These are phyloP conservation scores for Arthrinium puccinioides DNA, from an alignment of 2,329 filamentous ascomycete genomes.

Conservation along the genomic window DNA sequence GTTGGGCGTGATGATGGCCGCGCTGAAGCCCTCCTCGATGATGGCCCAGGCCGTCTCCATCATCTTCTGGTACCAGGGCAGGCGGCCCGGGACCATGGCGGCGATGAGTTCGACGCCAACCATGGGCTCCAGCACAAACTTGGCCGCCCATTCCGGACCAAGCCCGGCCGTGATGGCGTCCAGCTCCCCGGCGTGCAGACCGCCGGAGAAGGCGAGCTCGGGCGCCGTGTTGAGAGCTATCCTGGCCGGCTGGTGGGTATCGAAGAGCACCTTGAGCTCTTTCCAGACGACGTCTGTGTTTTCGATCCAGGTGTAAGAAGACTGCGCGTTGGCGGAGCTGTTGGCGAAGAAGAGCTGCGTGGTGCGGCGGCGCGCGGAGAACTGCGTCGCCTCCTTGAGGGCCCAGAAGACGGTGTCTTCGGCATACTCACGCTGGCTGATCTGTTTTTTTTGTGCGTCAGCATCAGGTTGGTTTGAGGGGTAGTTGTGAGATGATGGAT, in stretches of 20 bases:
- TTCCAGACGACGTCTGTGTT: slow-evolving; percentile 36
- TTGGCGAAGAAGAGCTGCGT: slow-evolving; percentile 41
- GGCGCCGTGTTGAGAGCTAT: slow-evolving; percentile 38
- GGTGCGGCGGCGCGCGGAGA: slow-evolving; percentile 41
- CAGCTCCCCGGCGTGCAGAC: slow-evolving; percentile 40
- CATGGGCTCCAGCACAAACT: slow-evolving; percentile 35
- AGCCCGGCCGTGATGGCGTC: slow-evolving; percentile 25
- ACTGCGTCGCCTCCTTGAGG: slow-evolving; percentile 35
- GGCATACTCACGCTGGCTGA: slow-evolving; percentile 43
- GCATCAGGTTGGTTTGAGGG: not conserved
- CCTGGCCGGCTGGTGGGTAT: slow-evolving; percentile 23
- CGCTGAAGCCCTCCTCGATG: slow-evolving; percentile 37
- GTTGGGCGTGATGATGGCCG: slow-evolving; percentile 32
- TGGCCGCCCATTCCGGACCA: slow-evolving; percentile 28
- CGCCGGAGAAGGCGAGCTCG: slow-evolving; percentile 37
- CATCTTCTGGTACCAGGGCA: slow-evolving; percentile 35
- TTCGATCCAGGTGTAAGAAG: slow-evolving; percentile 36
- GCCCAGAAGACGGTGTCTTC: slow-evolving; percentile 46
- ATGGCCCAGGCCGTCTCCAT: slow-evolving; percentile 45
- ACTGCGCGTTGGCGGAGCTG: slow-evolving; percentile 16
- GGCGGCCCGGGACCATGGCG: slow-evolving; percentile 30
- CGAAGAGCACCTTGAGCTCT: slow-evolving; percentile 29
- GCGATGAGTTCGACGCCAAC: slow-evolving; percentile 38
- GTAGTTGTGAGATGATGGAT: not conserved
- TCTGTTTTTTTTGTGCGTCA: slow-evolving; percentile 19